A percentile compares a stretch with the other conserved stretches of the same genome.
phyloP scores from a whole-genome alignment of 805 yeast species.

The Kazachstania africana region DNA sequence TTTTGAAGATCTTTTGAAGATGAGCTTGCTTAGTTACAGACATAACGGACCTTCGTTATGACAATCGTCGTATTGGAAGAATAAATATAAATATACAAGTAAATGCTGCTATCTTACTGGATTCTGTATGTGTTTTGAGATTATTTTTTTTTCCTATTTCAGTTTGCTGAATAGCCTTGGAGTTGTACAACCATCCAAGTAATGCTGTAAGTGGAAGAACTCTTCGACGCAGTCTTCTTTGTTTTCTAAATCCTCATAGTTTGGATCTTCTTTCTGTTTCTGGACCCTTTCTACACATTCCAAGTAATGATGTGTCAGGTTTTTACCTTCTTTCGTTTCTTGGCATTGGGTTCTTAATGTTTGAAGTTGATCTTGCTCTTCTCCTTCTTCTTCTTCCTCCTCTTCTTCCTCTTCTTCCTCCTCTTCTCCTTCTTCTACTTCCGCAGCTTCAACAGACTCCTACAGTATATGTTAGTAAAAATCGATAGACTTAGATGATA shows the following conservation, averaged over 20 bases:
- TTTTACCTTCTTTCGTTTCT: constrained; percentile 54
- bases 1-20: too few species aligned
- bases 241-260: constrained; percentile 63
- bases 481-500: too few species aligned
- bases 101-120: too few species aligned
- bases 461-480: not conserved
- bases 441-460: constrained; percentile 15
- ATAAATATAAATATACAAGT: too few species aligned
- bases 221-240: constrained; percentile 98
- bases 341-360: constrained; percentile 57
- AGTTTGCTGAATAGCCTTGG: constrained; percentile 81
- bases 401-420: constrained; percentile 44
- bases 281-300: constrained; percentile 95
- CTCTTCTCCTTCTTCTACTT: constrained; percentile 17
- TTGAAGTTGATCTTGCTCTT: constrained; percentile 54
- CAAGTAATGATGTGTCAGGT: constrained; percentile 75
- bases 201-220: constrained; percentile 93
- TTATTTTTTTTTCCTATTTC: constrained; percentile 43
- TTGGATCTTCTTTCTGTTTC: constrained; percentile 73
- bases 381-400: constrained; percentile 63
- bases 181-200: constrained; percentile 82
- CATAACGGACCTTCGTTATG: too few species aligned
- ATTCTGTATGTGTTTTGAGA: too few species aligned
- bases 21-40: too few species aligned
- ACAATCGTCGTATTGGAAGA: too few species aligned